Conservation (phyloP, 768 basidiomycete genomes). For the Asterophora parasitica region DNA sequence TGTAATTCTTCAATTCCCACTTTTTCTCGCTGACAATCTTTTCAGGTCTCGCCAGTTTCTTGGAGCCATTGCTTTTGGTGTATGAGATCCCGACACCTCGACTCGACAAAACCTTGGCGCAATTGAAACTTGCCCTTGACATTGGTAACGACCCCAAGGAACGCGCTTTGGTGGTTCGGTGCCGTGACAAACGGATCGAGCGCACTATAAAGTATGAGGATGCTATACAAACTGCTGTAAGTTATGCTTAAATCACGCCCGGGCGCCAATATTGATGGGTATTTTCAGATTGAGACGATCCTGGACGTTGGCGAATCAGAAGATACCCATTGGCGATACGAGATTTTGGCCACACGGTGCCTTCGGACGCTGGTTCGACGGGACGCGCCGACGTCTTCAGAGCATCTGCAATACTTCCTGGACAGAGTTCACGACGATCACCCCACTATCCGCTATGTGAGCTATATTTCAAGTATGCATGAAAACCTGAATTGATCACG, state of each 20-base stretch:
- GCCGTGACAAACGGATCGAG: conserved; percentile 39
- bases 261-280: neutral
- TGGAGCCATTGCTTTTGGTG: conserved; percentile 55
- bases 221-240: conserved; percentile 32
- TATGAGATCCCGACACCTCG: conserved; percentile 45
- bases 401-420: conserved; percentile 54
- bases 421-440: conserved; percentile 58
- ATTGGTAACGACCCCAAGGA: conserved; percentile 26
- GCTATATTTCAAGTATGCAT: conserved; percentile 16
- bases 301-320: conserved; percentile 55
- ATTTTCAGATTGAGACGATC: conserved; percentile 34
- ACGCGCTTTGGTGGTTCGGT: conserved; percentile 32
- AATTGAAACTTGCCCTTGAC: conserved; percentile 34
- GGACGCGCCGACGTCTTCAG: conserved; percentile 47
- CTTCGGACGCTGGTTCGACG: conserved; percentile 65
- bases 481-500: conserved; percentile 2
- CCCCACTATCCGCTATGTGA: conserved; percentile 62
- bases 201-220: conserved; percentile 40
- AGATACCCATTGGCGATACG: conserved; percentile 77
- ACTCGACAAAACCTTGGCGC: conserved; percentile 32
- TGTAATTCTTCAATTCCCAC: conserved; percentile 13
- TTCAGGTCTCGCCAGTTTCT: conserved; percentile 53
- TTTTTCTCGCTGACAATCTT: neutral
- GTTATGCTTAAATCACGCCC: too few relatives aligned
- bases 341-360: conserved; percentile 62